phyloP scores from a whole-genome alignment of 345 rosid species.

The Eutrema heterophyllum region DNA sequence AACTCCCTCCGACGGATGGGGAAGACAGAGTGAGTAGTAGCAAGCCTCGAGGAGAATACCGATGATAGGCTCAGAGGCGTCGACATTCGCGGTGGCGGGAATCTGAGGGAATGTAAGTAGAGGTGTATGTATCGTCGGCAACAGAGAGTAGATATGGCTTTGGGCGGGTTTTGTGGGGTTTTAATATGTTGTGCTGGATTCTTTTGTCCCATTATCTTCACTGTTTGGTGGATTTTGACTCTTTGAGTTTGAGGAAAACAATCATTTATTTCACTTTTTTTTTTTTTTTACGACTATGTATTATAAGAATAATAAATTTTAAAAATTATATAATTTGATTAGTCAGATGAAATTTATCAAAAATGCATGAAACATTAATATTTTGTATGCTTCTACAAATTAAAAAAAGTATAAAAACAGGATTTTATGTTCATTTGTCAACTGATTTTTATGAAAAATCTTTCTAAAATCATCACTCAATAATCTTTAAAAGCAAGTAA shows the following conservation, averaged over 20 bases:
- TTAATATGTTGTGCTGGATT: slow-evolving; percentile 13
- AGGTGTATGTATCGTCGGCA: slow-evolving; percentile 25
- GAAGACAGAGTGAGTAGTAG: slow-evolving; percentile 30
- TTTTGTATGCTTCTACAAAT: no score
- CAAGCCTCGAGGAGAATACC: slow-evolving; percentile 35
- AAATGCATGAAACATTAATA: no score
- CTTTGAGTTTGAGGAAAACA: no score
- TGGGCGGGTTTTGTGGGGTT: slow-evolving; percentile 32
- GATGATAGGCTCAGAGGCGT: slow-evolving; percentile 33
- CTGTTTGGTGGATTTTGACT: background rate
- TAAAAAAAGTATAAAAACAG: no score
- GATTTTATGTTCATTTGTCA: background rate
- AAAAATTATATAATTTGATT: no score
- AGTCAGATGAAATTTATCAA: no score
- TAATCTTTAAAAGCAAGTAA: background rate
- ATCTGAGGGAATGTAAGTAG: slow-evolving; percentile 4
- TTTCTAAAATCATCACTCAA: background rate
- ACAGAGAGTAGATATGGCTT: slow-evolving; percentile 8
- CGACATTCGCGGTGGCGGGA: slow-evolving; percentile 13
- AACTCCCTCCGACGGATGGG: slow-evolving; percentile 1
- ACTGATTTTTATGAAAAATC: no score
- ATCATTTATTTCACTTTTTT: no score
- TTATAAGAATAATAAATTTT: no score
- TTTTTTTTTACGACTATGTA: no score
- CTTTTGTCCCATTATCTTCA: slow-evolving; percentile 15